phyloP scores from a whole-genome alignment of 768 basidiomycete species.

The Mrakia frigida region DNA sequence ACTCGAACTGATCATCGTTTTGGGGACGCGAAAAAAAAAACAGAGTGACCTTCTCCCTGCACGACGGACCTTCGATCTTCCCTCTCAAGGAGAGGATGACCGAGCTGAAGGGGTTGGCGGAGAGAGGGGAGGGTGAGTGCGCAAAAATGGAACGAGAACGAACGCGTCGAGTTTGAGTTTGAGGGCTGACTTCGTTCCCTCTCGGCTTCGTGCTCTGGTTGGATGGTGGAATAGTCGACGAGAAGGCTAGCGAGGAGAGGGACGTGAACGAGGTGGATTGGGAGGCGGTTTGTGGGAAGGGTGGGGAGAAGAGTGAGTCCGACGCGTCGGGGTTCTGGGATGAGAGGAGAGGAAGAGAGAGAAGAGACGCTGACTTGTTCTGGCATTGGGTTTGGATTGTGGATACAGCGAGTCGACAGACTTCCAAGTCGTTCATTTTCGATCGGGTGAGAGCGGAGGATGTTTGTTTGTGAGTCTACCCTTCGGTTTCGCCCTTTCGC shows the following conservation, averaged over 20 bases:
- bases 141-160: background rate
- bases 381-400: too few species aligned
- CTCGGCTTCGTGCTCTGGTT: background rate
- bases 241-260: background rate
- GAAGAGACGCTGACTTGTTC: background rate
- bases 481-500: background rate
- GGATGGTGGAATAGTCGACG: background rate
- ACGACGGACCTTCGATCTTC: constrained; percentile 7
- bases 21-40: too few species aligned
- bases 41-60: constrained; percentile 8
- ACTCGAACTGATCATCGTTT: too few species aligned
- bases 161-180: too few species aligned
- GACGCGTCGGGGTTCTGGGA: background rate
- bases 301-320: background rate
- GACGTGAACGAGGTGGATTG: background rate
- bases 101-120: background rate
- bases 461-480: background rate
- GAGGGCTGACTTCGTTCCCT: too few species aligned
- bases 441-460: background rate
- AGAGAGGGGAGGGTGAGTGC: background rate
- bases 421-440: background rate
- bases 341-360: background rate
- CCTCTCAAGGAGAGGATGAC: background rate
- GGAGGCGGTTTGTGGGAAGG: background rate
- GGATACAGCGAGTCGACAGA: background rate